phyloP scores from a whole-genome alignment of 2,329 filamentous ascomycete genomes.

The Dothideomycetes sp. region DNA sequence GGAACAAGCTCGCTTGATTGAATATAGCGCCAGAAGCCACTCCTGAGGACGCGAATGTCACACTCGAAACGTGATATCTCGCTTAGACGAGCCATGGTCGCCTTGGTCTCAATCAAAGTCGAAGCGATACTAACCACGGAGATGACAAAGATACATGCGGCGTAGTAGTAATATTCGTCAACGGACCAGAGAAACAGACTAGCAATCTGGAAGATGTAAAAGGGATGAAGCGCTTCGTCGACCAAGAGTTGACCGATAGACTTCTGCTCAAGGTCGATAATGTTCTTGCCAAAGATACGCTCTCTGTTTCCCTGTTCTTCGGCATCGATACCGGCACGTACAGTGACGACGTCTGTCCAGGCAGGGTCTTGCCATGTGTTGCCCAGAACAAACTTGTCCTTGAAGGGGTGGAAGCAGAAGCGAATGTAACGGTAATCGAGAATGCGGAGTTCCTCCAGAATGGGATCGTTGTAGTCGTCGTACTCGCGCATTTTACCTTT shows the following conservation, averaged over 20 bases:
- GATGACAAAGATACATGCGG: slow-evolving; percentile 86
- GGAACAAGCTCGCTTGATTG: slow-evolving; percentile 83
- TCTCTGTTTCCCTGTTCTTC: slow-evolving; percentile 80
- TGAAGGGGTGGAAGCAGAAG: slow-evolving; percentile 80
- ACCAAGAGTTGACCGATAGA: slow-evolving; percentile 70
- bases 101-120: slow-evolving; percentile 80
- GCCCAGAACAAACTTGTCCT: slow-evolving; percentile 79
- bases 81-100: slow-evolving; percentile 82
- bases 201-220: slow-evolving; percentile 96
- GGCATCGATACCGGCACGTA: slow-evolving; percentile 72
- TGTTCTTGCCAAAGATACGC: slow-evolving; percentile 77
- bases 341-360: slow-evolving; percentile 69
- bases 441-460: slow-evolving; percentile 64
- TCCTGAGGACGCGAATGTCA: slow-evolving; percentile 84
- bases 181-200: slow-evolving; percentile 91
- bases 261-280: slow-evolving; percentile 91
- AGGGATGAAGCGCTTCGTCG: slow-evolving; percentile 94
- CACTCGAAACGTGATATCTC: slow-evolving; percentile 95
- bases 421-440: slow-evolving; percentile 91
- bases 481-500: slow-evolving; percentile 58
- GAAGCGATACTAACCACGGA: slow-evolving; percentile 85
- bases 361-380: slow-evolving; percentile 89
- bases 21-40: slow-evolving; percentile 90
- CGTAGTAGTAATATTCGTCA: slow-evolving; percentile 97
- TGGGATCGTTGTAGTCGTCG: slow-evolving; percentile 64